phyloP scores from a whole-genome alignment of 176 grass and related monocot genomes.

The Dendrocalamus sinicus region DNA sequence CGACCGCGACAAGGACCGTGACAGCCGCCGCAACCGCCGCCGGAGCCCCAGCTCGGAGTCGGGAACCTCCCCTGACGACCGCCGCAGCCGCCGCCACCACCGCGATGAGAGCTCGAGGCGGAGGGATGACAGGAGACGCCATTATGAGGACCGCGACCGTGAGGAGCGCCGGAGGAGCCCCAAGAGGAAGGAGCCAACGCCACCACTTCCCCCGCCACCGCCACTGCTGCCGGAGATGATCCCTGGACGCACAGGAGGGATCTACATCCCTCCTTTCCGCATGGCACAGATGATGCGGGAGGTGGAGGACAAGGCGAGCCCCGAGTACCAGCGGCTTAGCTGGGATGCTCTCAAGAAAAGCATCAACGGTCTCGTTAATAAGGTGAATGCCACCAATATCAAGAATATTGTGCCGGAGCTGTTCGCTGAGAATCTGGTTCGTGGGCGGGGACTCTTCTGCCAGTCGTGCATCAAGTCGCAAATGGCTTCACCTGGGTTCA shows the following conservation, averaged over 20 bases:
- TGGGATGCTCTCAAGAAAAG: slow-evolving; percentile 97
- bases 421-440: slow-evolving; percentile 83
- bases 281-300: slow-evolving; percentile 98
- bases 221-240: slow-evolving; percentile 62
- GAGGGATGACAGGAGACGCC: slow-evolving; percentile 19
- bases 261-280: slow-evolving; percentile 87
- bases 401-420: slow-evolving; percentile 95
- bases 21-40: slow-evolving; percentile 28
- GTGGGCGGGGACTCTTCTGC: slow-evolving; percentile 86
- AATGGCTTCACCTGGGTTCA: slow-evolving; percentile 96
- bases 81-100: slow-evolving; percentile 19
- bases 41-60: slow-evolving; percentile 41
- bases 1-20: slow-evolving; percentile 15
- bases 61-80: slow-evolving; percentile 26
- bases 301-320: slow-evolving; percentile 80
- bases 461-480: slow-evolving; percentile 92
- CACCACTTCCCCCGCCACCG: slow-evolving; percentile 55
- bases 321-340: slow-evolving; percentile 79
- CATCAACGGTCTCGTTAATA: slow-evolving; percentile 92
- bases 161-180: slow-evolving; percentile 41
- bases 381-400: slow-evolving; percentile 91
- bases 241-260: slow-evolving; percentile 73
- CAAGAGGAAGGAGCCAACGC: slow-evolving; percentile 44
- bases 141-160: not conserved
- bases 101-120: slow-evolving; percentile 33